Evolutionary conservation across 225 moss, liverwort and hornwort species (phyloP).

Genomic region (Bryoerythrophyllum caledonicum): DNA sequence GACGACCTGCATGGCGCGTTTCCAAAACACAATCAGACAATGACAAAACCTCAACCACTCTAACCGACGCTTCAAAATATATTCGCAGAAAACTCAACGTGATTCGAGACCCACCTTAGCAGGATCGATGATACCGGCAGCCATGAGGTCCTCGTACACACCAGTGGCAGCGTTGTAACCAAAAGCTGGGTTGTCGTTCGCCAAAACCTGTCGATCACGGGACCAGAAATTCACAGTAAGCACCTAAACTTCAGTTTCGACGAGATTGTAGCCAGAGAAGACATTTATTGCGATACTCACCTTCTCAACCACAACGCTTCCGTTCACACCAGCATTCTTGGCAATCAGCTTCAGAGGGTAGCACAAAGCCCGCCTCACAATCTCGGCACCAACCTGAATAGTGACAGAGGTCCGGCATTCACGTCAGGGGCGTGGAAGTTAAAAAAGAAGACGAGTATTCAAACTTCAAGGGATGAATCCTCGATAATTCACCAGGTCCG

Average conservation of each 20-base stretch:
- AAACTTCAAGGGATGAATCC: not conserved
- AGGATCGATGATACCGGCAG: slow-evolving; percentile 94
- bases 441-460: not conserved
- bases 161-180: slow-evolving; percentile 99
- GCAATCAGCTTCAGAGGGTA: slow-evolving; percentile 96
- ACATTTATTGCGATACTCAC: slow-evolving; percentile 27
- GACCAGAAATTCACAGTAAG: not conserved
- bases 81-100: too few species aligned
- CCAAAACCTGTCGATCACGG: slow-evolving; percentile 56
- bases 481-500: not conserved
- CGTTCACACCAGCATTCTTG: slow-evolving; percentile 96
- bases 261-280: not conserved
- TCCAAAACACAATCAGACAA: not conserved
- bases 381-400: slow-evolving; percentile 87
- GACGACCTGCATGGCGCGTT: slow-evolving; percentile 57
- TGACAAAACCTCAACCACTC: not conserved
- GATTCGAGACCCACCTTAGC: slow-evolving; percentile 56
- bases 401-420: not conserved
- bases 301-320: slow-evolving; percentile 98
- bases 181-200: slow-evolving; percentile 76
- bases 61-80: not conserved
- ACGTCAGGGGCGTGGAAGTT: not conserved
- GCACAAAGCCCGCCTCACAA: slow-evolving; percentile 84
- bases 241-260: not conserved
- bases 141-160: slow-evolving; percentile 92